phyloP scores from a whole-genome alignment of 345 rosid species.

The Eutrema yunnanense region DNA sequence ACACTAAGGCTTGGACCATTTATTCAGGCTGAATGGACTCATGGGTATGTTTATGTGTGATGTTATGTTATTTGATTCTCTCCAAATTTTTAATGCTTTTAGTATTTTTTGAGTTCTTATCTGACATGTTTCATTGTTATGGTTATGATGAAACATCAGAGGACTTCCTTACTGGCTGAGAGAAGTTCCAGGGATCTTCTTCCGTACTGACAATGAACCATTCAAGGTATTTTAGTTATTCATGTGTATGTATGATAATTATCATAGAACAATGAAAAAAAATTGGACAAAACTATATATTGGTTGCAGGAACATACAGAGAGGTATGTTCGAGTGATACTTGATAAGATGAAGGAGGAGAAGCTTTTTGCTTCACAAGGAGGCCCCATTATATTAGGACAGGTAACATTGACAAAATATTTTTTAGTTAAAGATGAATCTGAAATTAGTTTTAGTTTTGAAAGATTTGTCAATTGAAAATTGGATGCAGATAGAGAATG shows the following conservation, averaged over 20 bases:
- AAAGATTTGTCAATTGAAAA: neutral
- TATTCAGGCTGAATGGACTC: slow-evolving; percentile 96
- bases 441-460: neutral
- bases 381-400: slow-evolving; percentile 57
- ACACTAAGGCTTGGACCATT: slow-evolving; percentile 81
- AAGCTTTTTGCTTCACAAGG: slow-evolving; percentile 55
- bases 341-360: slow-evolving; percentile 38
- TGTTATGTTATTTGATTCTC: neutral
- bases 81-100: neutral
- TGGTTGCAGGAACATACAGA: slow-evolving; percentile 49
- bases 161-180: slow-evolving; percentile 94
- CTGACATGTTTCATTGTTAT: slow-evolving; percentile 11
- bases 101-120: neutral
- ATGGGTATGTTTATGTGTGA: slow-evolving; percentile 54
- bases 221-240: slow-evolving; percentile 54
- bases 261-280: neutral
- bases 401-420: slow-evolving; percentile 27
- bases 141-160: slow-evolving; percentile 29
- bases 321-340: slow-evolving; percentile 40
- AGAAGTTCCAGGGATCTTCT: slow-evolving; percentile 58
- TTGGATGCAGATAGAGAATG: slow-evolving; percentile 76
- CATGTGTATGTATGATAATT: neutral
- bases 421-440: neutral
- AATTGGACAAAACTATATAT: neutral
- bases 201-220: slow-evolving; percentile 68